Evolutionary conservation across 225 moss, liverwort and hornwort species (phyloP).

Genomic region (Physcomitrium patens): DNA sequence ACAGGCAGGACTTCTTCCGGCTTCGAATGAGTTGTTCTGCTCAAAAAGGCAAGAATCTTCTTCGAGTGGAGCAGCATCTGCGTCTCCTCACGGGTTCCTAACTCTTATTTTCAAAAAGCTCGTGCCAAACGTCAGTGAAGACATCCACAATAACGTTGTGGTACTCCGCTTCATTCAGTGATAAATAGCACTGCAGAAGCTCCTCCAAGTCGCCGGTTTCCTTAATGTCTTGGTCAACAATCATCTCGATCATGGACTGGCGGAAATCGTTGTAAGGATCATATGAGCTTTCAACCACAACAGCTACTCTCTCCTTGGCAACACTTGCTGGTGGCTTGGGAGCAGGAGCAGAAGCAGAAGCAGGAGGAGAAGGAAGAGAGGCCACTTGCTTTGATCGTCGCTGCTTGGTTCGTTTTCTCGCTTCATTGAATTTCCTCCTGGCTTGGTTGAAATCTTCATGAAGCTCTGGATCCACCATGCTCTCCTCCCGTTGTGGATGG

Average conservation of each 20-base stretch:
- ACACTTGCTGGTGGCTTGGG: slow-evolving; percentile 42
- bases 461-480: slow-evolving; percentile 44
- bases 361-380: slow-evolving; percentile 30
- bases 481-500: slow-evolving; percentile 53
- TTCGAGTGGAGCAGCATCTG: neutral
- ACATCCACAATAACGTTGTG: slow-evolving; percentile 82
- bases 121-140: slow-evolving; percentile 87
- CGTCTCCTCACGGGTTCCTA: slow-evolving; percentile 1
- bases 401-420: slow-evolving; percentile 43
- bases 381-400: slow-evolving; percentile 47
- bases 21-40: too few species aligned
- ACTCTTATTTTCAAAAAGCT: slow-evolving; percentile 62
- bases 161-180: slow-evolving; percentile 81
- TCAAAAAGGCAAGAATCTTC: too few species aligned
- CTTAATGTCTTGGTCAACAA: slow-evolving; percentile 64
- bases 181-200: slow-evolving; percentile 85
- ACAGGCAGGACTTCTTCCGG: too few species aligned
- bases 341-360: slow-evolving; percentile 10
- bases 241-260: slow-evolving; percentile 96
- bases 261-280: slow-evolving; percentile 86
- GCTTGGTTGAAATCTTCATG: slow-evolving; percentile 50
- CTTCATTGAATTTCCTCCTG: slow-evolving; percentile 41
- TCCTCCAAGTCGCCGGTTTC: slow-evolving; percentile 77
- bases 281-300: slow-evolving; percentile 85
- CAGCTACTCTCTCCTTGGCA: slow-evolving; percentile 69